Base-by-base conservation (phyloP, 2,329 filamentous ascomycete species). In the Thermoascus crustaceus region DNA sequence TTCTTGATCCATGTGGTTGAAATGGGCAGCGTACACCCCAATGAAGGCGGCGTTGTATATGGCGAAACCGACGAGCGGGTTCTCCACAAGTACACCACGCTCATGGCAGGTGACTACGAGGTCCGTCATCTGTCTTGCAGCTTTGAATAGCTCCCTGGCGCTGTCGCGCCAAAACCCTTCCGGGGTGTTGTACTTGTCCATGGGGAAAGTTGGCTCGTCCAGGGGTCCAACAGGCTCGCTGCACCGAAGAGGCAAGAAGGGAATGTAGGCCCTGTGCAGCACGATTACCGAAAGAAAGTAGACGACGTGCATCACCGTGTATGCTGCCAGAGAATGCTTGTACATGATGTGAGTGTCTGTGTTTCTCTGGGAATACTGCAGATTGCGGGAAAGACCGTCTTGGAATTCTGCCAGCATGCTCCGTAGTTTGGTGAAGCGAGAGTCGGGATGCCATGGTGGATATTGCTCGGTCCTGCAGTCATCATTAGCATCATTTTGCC, bases 231-330 rank as follows among this genome's bases (percentile, higher is more conserved):
- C 49, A 2, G 73, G 73, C 45, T 68, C 67, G 14, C 55, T 49
- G 43, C 64, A 66, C 11, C 63, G 61, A 29, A 74, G 54, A 1
- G 73, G 70, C 4, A 74, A 54, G 47, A 74, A 75, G 0, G 72
- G 71, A 9, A 76, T 54, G 42, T 74, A 75, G 36, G 74, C 67
- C 36, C 73, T 64, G 43, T 75, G 70, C 4, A 76, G 61, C 34
- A 72, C 65, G 31, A 76, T 70, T 22, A 69, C 66, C 24, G 69
- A 75, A 5, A 76, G 58, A 22, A 71, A 66, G 40, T 71, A 69
- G 7, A 73, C 60, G 7, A 68, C 63, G 43, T 77, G 73, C 53
- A 76, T 68, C 18, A 75, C 59, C 3, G 67, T 68, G 43, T 75
- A 77, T 2, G 70, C 64, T 7, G 71, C 67, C 11, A 71, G 63